Evolutionary conservation across 768 basidiomycete genomes (phyloP).

Genomic region (Gymnopilus junonius): DNA sequence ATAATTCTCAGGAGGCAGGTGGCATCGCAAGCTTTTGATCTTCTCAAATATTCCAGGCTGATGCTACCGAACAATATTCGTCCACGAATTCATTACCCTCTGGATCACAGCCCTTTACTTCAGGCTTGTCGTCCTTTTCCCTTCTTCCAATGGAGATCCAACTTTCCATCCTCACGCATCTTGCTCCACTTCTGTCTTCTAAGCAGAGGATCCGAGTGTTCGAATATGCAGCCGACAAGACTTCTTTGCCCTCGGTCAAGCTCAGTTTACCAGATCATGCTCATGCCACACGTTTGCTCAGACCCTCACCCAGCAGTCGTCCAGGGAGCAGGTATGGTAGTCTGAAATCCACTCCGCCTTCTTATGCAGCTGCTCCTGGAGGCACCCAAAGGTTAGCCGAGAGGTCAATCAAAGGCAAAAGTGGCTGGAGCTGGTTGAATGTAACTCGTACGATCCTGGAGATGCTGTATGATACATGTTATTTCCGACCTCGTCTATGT

Average conservation of each 20-base stretch:
- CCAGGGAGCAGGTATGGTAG: not conserved
- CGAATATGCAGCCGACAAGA: constrained; percentile 15
- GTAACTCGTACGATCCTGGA: constrained; percentile 14
- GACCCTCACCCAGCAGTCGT: not conserved
- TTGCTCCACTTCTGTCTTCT: constrained; percentile 18
- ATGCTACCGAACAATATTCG: constrained; percentile 5
- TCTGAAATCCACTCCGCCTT: not conserved
- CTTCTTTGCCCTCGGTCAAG: constrained; percentile 17
- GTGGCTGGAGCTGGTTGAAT: constrained; percentile 15
- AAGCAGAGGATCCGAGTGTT: constrained; percentile 21
- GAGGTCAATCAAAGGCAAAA: not conserved
- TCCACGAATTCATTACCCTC: not conserved
- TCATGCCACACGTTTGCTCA: not conserved
- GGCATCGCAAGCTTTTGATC: constrained; percentile 13
- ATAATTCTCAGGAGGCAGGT: constrained; percentile 13
- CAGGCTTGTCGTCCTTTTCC: constrained; percentile 3
- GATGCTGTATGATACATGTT: not conserved
- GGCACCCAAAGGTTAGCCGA: not conserved
- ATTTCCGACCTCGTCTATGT: not conserved
- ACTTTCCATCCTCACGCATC: constrained; percentile 17
- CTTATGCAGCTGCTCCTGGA: not conserved
- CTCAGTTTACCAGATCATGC: constrained; percentile 12
- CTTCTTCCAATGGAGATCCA: constrained; percentile 23
- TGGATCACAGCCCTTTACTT: not conserved
- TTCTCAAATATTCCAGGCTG: constrained; percentile 20